Evolutionary conservation across 1,284 basidiomycete genomes (phyloP).

Genomic region (Volvariella surrecta): DNA sequence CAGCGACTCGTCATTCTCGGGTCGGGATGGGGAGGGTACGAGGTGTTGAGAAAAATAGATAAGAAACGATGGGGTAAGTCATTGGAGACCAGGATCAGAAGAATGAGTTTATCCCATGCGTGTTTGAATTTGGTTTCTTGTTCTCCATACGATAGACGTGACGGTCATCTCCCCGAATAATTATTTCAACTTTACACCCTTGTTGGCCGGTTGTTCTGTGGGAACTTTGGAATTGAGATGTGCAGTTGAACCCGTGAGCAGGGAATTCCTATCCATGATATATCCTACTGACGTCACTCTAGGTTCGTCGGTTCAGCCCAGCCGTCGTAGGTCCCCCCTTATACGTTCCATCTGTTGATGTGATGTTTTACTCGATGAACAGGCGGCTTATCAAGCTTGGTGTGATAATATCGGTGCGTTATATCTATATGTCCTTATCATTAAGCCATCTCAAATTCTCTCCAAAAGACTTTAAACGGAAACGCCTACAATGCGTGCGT

Average conservation of each 20-base stretch:
- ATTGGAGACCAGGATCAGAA: not conserved
- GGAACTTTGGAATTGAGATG: slow-evolving; percentile 79
- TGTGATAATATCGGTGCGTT: slow-evolving; percentile 53
- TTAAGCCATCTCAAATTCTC: not conserved
- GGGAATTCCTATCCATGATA: slow-evolving; percentile 7
- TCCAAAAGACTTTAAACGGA: slow-evolving; percentile 6
- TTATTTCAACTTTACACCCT: slow-evolving; percentile 81
- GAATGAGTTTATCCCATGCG: no score
- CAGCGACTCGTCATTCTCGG: slow-evolving; percentile 75
- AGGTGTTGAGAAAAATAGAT: slow-evolving; percentile 55
- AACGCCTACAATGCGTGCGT: slow-evolving; percentile 7
- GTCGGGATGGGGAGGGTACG: slow-evolving; percentile 82
- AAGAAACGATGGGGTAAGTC: slow-evolving; percentile 57
- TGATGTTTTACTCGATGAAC: not conserved
- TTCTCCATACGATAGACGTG: slow-evolving; percentile 36
- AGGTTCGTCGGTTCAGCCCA: slow-evolving; percentile 50
- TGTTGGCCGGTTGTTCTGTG: slow-evolving; percentile 70
- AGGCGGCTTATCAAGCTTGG: slow-evolving; percentile 67
- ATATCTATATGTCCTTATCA: no score
- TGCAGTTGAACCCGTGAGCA: slow-evolving; percentile 71
- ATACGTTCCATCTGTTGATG: not conserved
- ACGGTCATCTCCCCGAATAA: slow-evolving; percentile 67
- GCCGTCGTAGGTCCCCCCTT: slow-evolving; percentile 39
- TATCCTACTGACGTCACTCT: slow-evolving; percentile 13
- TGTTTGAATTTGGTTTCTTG: no score